Evolutionary conservation across 1,284 basidiomycete species (phyloP), one percentile per base, ranked within the genome.

Genomic region (Exobasidium cylindrosporum): DNA sequence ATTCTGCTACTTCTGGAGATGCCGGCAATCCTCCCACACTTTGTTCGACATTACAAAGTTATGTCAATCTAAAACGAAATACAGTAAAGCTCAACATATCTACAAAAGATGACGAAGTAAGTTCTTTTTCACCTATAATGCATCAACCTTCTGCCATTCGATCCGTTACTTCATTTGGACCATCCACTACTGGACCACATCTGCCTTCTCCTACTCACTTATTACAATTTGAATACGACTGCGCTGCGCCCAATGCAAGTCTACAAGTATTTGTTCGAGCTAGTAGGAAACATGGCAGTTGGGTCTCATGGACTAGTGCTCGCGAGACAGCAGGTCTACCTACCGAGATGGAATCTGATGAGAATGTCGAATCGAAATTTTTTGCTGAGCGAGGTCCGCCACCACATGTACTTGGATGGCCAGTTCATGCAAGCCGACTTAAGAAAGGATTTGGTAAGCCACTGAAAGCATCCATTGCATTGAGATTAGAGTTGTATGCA

Each of bases 41-140:
- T 24, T 74, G 67, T 62, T 73, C 73, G 23, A 74, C 73, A 6
- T 63, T 76, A 29, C 74, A 76, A 58, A 71, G 73, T n/a, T 72
- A 67, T 40, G 73, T 76, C 58, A 76, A 76, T 52, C 64, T 76
- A 32, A 76, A 76, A 62, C 67, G 74, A 21, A 76, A 76, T 54
- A 75, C 73, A 0, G 63, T 76, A 58, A 66, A 65, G 46, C 67
- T 76, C 17, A 63, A 45, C 11, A 40, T 53, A 24, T 44, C 11
- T n/a, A 7, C 52, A 1, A 28, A 29, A 49, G 23, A 59, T 3
- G 35, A 40, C 17, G 35, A 10, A 10, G 7, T 17, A 17, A 10
- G 10, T 40, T 40, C 35, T 17, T 10, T 40, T 7, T 40, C 35
- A 17, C 7, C 35, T 40, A 40, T 40, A 7, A 40, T 40, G 35